Evolutionary conservation across 257 asterid species (phyloP).

Genomic region (Solanum medicagineum): DNA sequence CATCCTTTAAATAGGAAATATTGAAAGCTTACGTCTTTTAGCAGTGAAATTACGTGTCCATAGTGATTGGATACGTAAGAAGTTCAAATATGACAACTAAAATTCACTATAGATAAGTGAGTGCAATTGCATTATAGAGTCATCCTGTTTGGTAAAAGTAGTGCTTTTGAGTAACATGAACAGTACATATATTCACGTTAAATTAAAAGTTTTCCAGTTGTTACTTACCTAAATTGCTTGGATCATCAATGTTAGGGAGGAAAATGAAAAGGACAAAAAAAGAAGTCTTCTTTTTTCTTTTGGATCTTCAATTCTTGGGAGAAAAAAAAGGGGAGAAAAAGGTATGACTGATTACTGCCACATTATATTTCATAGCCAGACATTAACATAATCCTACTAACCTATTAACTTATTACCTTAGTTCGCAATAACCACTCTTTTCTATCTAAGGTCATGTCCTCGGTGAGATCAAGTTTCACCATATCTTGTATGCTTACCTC

Average conservation of each 20-base stretch:
- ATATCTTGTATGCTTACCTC: too few relatives aligned
- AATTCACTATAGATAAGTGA: not conserved
- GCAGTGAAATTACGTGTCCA: not conserved
- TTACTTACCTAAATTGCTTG: not conserved
- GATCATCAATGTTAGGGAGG: not conserved
- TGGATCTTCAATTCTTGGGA: not conserved
- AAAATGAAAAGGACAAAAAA: not conserved
- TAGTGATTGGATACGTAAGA: not conserved
- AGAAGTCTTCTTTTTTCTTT: not conserved
- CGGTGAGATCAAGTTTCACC: too few relatives aligned
- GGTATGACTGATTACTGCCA: too few relatives aligned
- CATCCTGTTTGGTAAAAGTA: not conserved
- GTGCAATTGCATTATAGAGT: not conserved
- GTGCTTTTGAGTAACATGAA: not conserved
- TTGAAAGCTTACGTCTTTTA: not conserved
- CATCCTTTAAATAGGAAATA: not conserved
- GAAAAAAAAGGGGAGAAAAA: not conserved
- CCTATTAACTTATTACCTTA: too few relatives aligned
- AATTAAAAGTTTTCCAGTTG: not conserved
- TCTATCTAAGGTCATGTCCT: too few relatives aligned
- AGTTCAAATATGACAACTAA: not conserved
- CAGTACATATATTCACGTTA: not conserved
- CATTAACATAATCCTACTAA: too few relatives aligned
- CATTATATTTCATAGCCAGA: too few relatives aligned
- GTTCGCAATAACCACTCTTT: too few relatives aligned